A percentile compares a stretch with the other conserved stretches of the same genome.
phyloP scores from a whole-genome alignment of 2,329 filamentous ascomycete species.

The Arthrobotrys sinensis region DNA sequence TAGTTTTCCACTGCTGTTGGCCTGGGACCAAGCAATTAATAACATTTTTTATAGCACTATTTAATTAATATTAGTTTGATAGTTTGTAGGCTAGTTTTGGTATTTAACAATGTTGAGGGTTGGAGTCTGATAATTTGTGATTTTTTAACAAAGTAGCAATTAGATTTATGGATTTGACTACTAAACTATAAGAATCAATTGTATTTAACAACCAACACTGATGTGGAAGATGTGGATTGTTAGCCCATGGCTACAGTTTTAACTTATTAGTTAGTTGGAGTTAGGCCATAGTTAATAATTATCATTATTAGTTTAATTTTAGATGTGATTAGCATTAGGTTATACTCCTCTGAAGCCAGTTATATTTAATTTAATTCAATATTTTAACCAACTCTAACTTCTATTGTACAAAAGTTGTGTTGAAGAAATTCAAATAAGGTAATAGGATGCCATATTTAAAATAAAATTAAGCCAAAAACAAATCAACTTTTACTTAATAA shows the following conservation, averaged over 20 bases:
- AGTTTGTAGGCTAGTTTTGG: not conserved
- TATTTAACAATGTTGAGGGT: not conserved
- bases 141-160: not conserved
- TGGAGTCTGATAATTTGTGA: not conserved
- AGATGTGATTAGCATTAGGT: not conserved
- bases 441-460: constrained; percentile 2
- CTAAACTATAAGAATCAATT: not conserved
- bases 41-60: not conserved
- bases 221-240: constrained; percentile 5
- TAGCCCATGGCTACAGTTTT: not conserved
- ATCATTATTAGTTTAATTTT: not conserved
- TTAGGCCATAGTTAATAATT: not conserved
- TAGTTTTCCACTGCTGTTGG: constrained; percentile 8
- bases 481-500: not conserved
- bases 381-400: not conserved
- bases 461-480: not conserved
- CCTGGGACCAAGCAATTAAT: not conserved
- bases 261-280: not conserved
- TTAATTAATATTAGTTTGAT: constrained; percentile 6
- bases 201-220: not conserved
- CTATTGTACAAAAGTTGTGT: not conserved
- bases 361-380: not conserved
- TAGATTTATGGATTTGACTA: not conserved
- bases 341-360: not conserved
- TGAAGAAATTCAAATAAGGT: constrained; percentile 4